Percentiles rank a stretch among this genome's conserved stretches.
phyloP scores from a whole-genome alignment of 1,284 basidiomycete species.

The Puccinia polysora region DNA sequence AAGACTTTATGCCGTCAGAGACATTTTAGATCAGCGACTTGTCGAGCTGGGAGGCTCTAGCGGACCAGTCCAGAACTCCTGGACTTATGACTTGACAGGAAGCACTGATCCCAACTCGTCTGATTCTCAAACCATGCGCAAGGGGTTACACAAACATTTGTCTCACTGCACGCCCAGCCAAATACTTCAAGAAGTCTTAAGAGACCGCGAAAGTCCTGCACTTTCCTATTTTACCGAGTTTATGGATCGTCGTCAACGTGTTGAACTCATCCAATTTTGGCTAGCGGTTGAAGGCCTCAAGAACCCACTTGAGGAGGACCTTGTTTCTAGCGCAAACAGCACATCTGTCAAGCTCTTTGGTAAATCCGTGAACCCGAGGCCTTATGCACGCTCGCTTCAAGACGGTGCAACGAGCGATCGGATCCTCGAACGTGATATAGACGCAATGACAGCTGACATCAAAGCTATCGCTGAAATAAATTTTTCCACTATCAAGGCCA shows the following conservation, averaged over 20 bases:
- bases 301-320: constrained; percentile 73
- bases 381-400: constrained; percentile 1
- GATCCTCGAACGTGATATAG: constrained; percentile 3
- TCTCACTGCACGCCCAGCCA: constrained; percentile 25
- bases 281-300: constrained; percentile 94
- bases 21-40: constrained; percentile 78
- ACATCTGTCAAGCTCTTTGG: not conserved
- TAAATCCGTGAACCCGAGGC: not conserved
- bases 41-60: constrained; percentile 65
- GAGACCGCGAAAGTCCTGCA: constrained; percentile 51
- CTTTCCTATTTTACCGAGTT: constrained; percentile 96
- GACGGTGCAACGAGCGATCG: not conserved
- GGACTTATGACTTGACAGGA: constrained; percentile 17
- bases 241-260: constrained; percentile 82
- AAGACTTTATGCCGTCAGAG: constrained; percentile 77
- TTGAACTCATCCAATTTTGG: constrained; percentile 91
- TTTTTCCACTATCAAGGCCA: constrained; percentile 25
- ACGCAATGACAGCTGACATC: constrained; percentile 38
- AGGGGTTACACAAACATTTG: not conserved
- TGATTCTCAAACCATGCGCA: constrained; percentile 42
- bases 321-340: not conserved
- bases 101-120: constrained; percentile 23
- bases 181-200: constrained; percentile 28
- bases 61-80: constrained; percentile 57
- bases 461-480: constrained; percentile 37